These are phyloP conservation scores for Leishmania martiniquensis DNA, from an alignment of 208 protist species.

Conservation along the genomic window DNA sequence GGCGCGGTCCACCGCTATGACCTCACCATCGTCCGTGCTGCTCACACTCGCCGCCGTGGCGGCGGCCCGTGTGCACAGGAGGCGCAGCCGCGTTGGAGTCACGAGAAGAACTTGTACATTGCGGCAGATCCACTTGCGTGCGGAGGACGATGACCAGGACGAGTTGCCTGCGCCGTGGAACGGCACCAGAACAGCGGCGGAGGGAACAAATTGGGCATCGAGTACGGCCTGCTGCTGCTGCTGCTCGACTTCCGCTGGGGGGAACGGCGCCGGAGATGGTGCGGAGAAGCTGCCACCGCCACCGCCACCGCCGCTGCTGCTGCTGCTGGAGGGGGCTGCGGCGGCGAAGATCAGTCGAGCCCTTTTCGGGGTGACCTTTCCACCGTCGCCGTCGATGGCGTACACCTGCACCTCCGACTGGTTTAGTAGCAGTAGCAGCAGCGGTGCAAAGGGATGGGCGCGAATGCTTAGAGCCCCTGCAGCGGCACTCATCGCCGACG, in stretches of 20 bases:
- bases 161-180: conserved; percentile 3
- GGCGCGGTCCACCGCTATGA: conserved; percentile 23
- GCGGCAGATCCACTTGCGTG: conserved; percentile 5
- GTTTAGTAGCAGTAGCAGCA: conserved; percentile 29
- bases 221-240: conserved; percentile 15
- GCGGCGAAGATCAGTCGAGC: conserved; percentile 20
- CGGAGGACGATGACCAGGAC: neutral
- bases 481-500: neutral
- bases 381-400: conserved; percentile 17
- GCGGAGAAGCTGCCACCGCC: neutral
- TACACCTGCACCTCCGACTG: conserved; percentile 36
- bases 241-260: too few relatives aligned
- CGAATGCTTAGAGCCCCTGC: conserved; percentile 25
- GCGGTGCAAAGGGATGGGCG: conserved; percentile 43
- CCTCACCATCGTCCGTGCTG: neutral
- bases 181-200: conserved; percentile 19
- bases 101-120: conserved; percentile 37
- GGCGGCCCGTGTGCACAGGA: conserved; percentile 20
- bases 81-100: conserved; percentile 20
- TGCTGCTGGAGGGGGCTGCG: neutral
- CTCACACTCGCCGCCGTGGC: conserved; percentile 1
- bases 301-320: neutral
- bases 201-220: conserved; percentile 35
- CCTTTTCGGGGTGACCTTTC: neutral
- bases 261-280: too few relatives aligned